These are phyloP conservation scores for Lunasporangiospora selenospora DNA, from an alignment of 192 early-diverging fungal genomes.

Conservation along the genomic window DNA sequence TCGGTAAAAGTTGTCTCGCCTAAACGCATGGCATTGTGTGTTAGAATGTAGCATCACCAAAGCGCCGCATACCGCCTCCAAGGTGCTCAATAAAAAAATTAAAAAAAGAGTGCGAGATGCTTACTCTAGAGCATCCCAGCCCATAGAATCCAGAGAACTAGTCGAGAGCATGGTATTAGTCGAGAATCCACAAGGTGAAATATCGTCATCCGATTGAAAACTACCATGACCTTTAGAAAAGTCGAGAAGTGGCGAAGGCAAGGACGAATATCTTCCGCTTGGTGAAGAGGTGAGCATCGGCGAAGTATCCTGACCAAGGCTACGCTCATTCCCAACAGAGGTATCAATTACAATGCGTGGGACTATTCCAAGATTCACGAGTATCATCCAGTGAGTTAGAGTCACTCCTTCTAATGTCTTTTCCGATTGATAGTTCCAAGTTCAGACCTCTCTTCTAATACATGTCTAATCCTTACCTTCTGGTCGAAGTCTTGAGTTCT, in stretches of 20 bases:
- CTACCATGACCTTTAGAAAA: constrained; percentile 34
- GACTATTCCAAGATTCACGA: too few relatives aligned
- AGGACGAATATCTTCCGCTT: constrained; percentile 9
- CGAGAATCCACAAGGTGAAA: constrained; percentile 15
- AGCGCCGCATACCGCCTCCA: too few relatives aligned
- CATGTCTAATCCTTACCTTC: constrained; percentile 2
- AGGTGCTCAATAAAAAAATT: too few relatives aligned
- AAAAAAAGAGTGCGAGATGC: constrained; percentile 1
- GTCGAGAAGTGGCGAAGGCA: constrained; percentile 28
- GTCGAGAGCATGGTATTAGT: constrained; percentile 38
- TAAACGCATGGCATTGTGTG: too few relatives aligned
- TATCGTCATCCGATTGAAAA: constrained; percentile 36
- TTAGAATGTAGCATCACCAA: too few relatives aligned
- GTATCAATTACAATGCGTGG: constrained; percentile 44
- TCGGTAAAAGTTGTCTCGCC: constrained; percentile 18
- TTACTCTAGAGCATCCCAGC: constrained; percentile 34
- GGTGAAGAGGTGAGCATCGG: constrained; percentile 40
- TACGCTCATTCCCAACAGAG: constrained; percentile 25
- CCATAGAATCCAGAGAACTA: constrained; percentile 27
- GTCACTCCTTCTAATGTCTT: too few relatives aligned
- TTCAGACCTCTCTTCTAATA: neutral
- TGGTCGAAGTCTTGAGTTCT: constrained; percentile 33
- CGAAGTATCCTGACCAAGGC: constrained; percentile 22
- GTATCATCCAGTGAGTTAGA: too few relatives aligned
- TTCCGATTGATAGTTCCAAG: too few relatives aligned